phyloP scores from a whole-genome alignment of 1,284 basidiomycete species.

The Rhodotorula sp. region DNA sequence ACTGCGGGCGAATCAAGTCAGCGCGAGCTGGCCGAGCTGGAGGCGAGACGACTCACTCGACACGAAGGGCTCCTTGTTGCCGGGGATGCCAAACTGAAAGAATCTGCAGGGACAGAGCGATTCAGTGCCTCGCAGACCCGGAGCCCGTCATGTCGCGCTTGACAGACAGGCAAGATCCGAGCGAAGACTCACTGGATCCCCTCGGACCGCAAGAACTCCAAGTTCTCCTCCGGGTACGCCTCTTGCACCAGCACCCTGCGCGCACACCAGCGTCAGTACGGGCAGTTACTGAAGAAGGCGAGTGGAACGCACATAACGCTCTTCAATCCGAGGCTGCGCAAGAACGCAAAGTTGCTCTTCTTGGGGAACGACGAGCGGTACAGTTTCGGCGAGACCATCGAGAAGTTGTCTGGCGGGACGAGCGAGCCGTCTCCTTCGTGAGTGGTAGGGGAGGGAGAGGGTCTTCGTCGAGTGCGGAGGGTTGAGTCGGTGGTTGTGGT shows the following conservation, averaged over 20 bases:
- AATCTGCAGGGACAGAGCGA: slow-evolving; percentile 44
- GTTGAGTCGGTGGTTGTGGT: not conserved
- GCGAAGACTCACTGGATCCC: slow-evolving; percentile 47
- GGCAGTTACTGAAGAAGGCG: not conserved
- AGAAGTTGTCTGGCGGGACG: slow-evolving; percentile 53
- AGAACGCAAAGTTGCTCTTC: slow-evolving; percentile 57
- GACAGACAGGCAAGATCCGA: not conserved
- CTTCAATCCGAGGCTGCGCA: slow-evolving; percentile 55
- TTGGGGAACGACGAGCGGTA: slow-evolving; percentile 57
- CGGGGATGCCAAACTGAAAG: slow-evolving; percentile 58
- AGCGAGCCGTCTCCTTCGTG: slow-evolving; percentile 43
- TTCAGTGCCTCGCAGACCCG: too few species aligned
- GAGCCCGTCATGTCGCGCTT: too few species aligned
- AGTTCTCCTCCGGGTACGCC: slow-evolving; percentile 57
- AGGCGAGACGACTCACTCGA: slow-evolving; percentile 45
- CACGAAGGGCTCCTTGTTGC: slow-evolving; percentile 58
- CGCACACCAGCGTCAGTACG: not conserved
- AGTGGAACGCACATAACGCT: slow-evolving; percentile 54
- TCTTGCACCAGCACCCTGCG: slow-evolving; percentile 55
- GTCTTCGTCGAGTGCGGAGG: not conserved
- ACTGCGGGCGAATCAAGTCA: slow-evolving; percentile 41
- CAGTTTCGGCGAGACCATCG: slow-evolving; percentile 53
- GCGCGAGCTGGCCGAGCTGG: not conserved
- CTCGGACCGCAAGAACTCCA: slow-evolving; percentile 52
- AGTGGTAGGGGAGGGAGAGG: not conserved